Evolutionary conservation across 2,329 filamentous ascomycete species (phyloP), one percentile per base, ranked within the genome.

Genomic region (Aspergillus bombycis): DNA sequence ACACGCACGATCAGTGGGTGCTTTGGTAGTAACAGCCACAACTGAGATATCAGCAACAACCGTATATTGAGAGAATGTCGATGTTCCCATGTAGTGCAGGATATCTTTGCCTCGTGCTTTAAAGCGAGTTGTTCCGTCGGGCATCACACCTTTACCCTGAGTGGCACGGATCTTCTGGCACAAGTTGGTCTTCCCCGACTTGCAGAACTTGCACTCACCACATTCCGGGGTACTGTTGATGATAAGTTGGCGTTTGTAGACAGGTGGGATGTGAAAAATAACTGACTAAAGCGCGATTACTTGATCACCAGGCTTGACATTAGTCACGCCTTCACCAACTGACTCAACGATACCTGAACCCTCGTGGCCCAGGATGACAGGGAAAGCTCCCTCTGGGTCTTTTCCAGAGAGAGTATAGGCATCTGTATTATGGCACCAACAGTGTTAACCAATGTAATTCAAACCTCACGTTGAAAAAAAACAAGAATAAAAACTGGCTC

Each of bases 181-280:
- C 64, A 98, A 91, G 83, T 98, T 97, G 75, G 94, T 98, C 89
- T 99, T 99, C 83, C 94, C 94, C 46, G 94, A 98, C 82, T 93
- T 95, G 90, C 95, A 99, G 87, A 98, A 98, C 85, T 98, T 98
- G 89, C 95, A 99, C 81, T 98, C 94, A 71, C 88, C 86, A 85
- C 94, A 98, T 84, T 98, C 94, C 69, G 95, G 95, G 54, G 94
- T 98, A 85, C 93, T 96, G 74, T 64, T 53, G 62, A 54, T n/a
- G 32, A 58, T 57, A 36, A 41, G 28, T 9, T 41, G 26, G n/a
- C n/a, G n/a, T n/a, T n/a, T n/a, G n/a, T n/a, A n/a, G n/a, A n/a
- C n/a, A n/a, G n/a, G n/a, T n/a, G n/a, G n/a, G n/a, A n/a, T n/a
- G n/a, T n/a, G n/a, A n/a, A n/a, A n/a, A n/a, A n/a, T n/a, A n/a